phyloP scores from a whole-genome alignment of 2,329 filamentous ascomycete species.

The Keithomyces neogunnii region DNA sequence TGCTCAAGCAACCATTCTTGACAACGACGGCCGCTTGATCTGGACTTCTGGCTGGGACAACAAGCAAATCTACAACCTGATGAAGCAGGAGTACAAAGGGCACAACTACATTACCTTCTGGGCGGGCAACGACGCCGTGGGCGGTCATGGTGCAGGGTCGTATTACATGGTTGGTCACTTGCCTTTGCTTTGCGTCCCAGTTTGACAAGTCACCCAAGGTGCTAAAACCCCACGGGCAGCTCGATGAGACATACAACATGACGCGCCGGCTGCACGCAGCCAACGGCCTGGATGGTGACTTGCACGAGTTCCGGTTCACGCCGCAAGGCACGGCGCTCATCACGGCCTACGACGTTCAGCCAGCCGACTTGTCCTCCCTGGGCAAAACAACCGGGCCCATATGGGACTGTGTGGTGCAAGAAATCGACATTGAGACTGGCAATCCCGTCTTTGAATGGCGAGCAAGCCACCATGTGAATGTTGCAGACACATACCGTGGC shows the following conservation, averaged over 20 bases:
- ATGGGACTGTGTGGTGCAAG: slow-evolving; percentile 24
- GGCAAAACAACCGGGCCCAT: slow-evolving; percentile 4
- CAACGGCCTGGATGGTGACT: slow-evolving; percentile 20
- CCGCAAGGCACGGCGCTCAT: slow-evolving; percentile 26
- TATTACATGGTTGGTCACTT: slow-evolving; percentile 31
- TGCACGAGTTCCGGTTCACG: slow-evolving; percentile 30
- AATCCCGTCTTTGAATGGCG: slow-evolving; percentile 29
- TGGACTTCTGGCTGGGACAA: slow-evolving; percentile 22
- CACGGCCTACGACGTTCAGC: slow-evolving; percentile 26
- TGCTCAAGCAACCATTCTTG: slow-evolving; percentile 31
- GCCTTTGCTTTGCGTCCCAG: no score
- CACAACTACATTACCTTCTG: slow-evolving; percentile 13
- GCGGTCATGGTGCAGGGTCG: slow-evolving; percentile 33
- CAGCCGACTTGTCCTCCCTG: slow-evolving; percentile 24
- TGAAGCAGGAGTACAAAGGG: slow-evolving; percentile 11
- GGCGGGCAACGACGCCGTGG: slow-evolving; percentile 30
- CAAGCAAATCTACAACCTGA: slow-evolving; percentile 16
- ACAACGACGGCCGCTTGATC: slow-evolving; percentile 28
- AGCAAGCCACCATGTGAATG: slow-evolving; percentile 18
- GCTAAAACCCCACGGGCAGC: background rate
- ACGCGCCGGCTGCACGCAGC: slow-evolving; percentile 2
- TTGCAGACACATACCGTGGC: slow-evolving; percentile 11
- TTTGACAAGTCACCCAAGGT: no score
- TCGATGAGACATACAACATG: slow-evolving; percentile 8
- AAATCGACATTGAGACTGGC: slow-evolving; percentile 26